These are phyloP conservation scores for Inga oerstediana DNA, from an alignment of 306 rosid species.

Conservation along the genomic window DNA sequence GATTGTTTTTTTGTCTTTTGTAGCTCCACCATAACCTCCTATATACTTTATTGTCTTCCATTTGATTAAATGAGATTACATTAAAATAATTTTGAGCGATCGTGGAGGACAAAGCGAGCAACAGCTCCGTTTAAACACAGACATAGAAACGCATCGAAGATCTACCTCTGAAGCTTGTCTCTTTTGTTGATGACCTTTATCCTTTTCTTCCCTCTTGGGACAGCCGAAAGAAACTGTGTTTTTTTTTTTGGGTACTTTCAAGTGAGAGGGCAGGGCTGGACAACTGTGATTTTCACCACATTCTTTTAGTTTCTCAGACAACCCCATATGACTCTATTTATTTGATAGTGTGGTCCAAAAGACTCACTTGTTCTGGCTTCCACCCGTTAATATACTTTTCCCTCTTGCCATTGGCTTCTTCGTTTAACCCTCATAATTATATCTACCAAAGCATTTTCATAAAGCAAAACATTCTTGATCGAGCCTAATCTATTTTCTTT, in stretches of 20 bases:
- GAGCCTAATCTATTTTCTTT: constrained; percentile 26
- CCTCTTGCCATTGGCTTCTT: constrained; percentile 51
- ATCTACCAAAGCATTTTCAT: constrained; percentile 45
- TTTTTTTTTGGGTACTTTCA: constrained; percentile 27
- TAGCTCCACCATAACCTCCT: constrained; percentile 29
- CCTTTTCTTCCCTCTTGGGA: constrained; percentile 76
- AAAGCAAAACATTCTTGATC: constrained; percentile 37
- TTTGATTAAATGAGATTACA: constrained; percentile 17
- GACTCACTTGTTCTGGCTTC: constrained; percentile 41
- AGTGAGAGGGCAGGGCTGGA: constrained; percentile 55
- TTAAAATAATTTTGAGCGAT: constrained; percentile 7
- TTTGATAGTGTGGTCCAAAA: constrained; percentile 63
- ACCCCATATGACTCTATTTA: constrained; percentile 57
- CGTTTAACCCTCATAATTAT: constrained; percentile 43
- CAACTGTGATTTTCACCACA: constrained; percentile 47
- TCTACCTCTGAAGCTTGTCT: constrained; percentile 44
- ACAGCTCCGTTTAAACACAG: constrained; percentile 29
- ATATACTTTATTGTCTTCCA: constrained; percentile 14
- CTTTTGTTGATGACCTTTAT: constrained; percentile 50
- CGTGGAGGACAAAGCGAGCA: constrained; percentile 19
- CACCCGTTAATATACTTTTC: constrained; percentile 45
- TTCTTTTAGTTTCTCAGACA: constrained; percentile 45
- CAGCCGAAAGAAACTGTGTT: constrained; percentile 67
- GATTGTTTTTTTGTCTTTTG: constrained; percentile 52
- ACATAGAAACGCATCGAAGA: constrained; percentile 32